These are phyloP conservation scores for Sporothrix inflata DNA, from an alignment of 2,329 filamentous ascomycete genomes.

Conservation along the genomic window DNA sequence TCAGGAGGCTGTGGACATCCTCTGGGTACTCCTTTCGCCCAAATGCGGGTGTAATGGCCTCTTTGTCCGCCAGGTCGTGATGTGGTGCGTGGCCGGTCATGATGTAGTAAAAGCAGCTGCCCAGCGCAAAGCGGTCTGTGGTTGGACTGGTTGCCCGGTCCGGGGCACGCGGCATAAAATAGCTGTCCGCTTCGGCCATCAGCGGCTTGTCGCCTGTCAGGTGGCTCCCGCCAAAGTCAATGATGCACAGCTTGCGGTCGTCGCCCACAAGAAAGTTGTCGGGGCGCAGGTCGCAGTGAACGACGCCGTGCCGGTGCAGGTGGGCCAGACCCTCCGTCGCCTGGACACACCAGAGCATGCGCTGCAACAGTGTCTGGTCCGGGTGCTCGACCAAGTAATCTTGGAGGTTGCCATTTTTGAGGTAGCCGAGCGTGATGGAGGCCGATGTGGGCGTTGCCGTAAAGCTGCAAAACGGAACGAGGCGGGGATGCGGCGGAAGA, in stretches of 20 bases:
- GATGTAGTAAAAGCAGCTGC: slow-evolving; percentile 17
- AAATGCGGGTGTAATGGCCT: neutral
- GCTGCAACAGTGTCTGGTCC: neutral
- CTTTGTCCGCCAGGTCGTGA: neutral
- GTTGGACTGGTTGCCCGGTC: neutral
- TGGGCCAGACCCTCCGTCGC: neutral
- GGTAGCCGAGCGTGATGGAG: slow-evolving; percentile 6
- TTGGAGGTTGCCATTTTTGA: neutral
- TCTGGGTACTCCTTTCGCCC: neutral
- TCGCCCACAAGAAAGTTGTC: slow-evolving; percentile 8
- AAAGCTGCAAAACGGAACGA: neutral
- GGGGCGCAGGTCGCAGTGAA: slow-evolving; percentile 8
- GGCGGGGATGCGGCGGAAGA: neutral
- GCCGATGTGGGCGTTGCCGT: neutral
- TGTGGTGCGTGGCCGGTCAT: slow-evolving; percentile 1
- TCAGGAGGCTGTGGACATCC: neutral
- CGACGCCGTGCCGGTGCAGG: neutral
- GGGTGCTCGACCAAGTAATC: neutral
- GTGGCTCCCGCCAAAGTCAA: slow-evolving; percentile 19
- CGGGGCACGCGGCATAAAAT: neutral
- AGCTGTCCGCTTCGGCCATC: neutral
- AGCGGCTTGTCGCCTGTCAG: neutral
- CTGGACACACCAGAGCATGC: slow-evolving; percentile 7
- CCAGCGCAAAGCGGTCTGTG: slow-evolving; percentile 8
- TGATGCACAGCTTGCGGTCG: neutral